phyloP scores from a whole-genome alignment of 148 eudicot species.

The Rhododendron vialii region DNA sequence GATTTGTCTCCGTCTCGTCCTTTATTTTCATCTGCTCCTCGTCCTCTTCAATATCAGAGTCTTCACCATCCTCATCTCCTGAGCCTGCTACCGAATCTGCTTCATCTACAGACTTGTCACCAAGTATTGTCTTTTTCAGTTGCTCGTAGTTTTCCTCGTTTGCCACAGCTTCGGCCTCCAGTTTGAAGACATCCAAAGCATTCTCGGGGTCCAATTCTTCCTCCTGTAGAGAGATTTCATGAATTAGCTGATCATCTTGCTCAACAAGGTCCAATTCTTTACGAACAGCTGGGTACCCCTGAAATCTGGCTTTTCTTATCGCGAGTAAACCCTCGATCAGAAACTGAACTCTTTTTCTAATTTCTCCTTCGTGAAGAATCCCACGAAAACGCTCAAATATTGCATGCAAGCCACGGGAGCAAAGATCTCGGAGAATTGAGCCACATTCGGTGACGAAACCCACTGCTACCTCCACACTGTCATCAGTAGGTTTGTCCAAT shows the following conservation, averaged over 20 bases:
- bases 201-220: slow-evolving; percentile 72
- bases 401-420: slow-evolving; percentile 69
- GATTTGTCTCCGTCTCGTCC: slow-evolving; percentile 89
- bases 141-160: slow-evolving; percentile 78
- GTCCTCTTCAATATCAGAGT: slow-evolving; percentile 46
- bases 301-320: slow-evolving; percentile 75
- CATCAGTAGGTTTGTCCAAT: slow-evolving; percentile 81
- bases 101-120: slow-evolving; percentile 85
- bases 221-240: slow-evolving; percentile 69
- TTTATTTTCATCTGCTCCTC: slow-evolving; percentile 83
- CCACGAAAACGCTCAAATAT: slow-evolving; percentile 94
- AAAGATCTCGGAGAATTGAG: slow-evolving; percentile 72
- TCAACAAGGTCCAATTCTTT: slow-evolving; percentile 90
- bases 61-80: slow-evolving; percentile 71
- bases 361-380: slow-evolving; percentile 94
- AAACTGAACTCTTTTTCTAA: slow-evolving; percentile 85
- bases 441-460: slow-evolving; percentile 92
- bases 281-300: slow-evolving; percentile 91
- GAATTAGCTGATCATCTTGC: slow-evolving; percentile 81
- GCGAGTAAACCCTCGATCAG: slow-evolving; percentile 87
- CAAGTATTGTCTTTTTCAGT: slow-evolving; percentile 65
- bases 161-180: slow-evolving; percentile 70
- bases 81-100: slow-evolving; percentile 58
- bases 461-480: slow-evolving; percentile 93
- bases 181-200: slow-evolving; percentile 68